These are phyloP conservation scores for Plenodomus lindquistii DNA, from an alignment of 2,329 filamentous ascomycete species.

Conservation along the genomic window DNA sequence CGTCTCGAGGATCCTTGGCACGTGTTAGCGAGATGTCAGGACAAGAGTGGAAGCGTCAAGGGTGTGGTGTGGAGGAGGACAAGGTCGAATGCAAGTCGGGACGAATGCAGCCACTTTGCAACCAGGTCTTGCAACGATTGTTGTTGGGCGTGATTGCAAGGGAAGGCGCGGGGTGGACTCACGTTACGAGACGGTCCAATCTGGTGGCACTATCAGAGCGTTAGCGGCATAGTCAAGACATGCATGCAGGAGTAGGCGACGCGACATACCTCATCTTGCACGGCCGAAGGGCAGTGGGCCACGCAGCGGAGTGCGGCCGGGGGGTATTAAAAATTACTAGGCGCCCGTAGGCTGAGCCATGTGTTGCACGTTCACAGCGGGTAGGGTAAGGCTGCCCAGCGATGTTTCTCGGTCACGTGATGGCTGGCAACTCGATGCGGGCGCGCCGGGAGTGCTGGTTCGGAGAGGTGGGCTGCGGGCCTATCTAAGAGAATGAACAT, in stretches of 20 bases:
- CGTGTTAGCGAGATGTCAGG: constrained; percentile 24
- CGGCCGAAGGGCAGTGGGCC: constrained; percentile 9
- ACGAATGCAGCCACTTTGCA: background rate
- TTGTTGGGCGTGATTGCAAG: constrained; percentile 2
- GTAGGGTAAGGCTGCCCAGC: constrained; percentile 6
- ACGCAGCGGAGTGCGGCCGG: constrained; percentile 11
- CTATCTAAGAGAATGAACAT: constrained; percentile 29
- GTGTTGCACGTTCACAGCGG: constrained; percentile 2
- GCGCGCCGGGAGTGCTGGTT: constrained; percentile 30
- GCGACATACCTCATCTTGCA: constrained; percentile 37
- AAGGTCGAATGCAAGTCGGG: background rate
- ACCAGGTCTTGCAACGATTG: no score
- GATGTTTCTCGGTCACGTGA: constrained; percentile 23
- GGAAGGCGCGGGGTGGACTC: constrained; percentile 26
- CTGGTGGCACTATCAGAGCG: constrained; percentile 41
- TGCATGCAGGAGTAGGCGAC: constrained; percentile 22
- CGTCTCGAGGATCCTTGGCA: constrained; percentile 83
- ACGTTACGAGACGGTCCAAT: constrained; percentile 46
- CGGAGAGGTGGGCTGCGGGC: constrained; percentile 37
- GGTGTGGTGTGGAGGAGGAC: background rate
- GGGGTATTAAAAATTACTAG: constrained; percentile 32
- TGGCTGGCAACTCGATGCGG: constrained; percentile 24
- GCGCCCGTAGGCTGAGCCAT: constrained; percentile 28
- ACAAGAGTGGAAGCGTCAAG: constrained; percentile 1
- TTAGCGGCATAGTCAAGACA: constrained; percentile 35